phyloP scores from a whole-genome alignment of 2,329 filamentous ascomycete genomes.

The Lasiodiplodia sp. region DNA sequence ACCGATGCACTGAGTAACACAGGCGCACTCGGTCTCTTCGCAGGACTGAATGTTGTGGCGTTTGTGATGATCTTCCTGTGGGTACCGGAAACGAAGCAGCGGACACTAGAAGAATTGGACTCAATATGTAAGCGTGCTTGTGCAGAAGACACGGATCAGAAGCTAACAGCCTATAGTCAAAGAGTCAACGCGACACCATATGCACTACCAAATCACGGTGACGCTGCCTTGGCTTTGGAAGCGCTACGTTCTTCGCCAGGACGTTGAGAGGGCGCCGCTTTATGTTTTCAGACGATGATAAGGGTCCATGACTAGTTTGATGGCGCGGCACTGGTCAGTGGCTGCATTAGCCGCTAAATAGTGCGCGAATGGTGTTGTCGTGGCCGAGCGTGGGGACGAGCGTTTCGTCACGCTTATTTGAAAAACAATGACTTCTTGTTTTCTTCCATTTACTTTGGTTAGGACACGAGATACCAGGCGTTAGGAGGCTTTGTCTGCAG shows the following conservation, averaged over 20 bases:
- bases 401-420: not conserved
- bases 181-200: conserved; percentile 51
- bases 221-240: conserved; percentile 27
- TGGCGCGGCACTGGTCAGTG: conserved; percentile 8
- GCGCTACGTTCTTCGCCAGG: conserved; percentile 17
- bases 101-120: conserved; percentile 43
- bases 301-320: not conserved
- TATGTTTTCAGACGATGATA: conserved; percentile 26
- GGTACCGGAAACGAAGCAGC: conserved; percentile 43
- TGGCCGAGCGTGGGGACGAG: not conserved
- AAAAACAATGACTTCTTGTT: not conserved
- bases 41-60: conserved; percentile 42
- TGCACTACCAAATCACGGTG: conserved; percentile 44
- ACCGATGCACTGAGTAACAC: conserved; percentile 44
- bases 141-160: not conserved
- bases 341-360: conserved; percentile 3
- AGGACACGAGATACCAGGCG: conserved; percentile 3
- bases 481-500: not conserved
- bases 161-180: conserved; percentile 41
- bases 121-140: conserved; percentile 35
- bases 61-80: conserved; percentile 42
- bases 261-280: conserved; percentile 20
- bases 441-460: not conserved
- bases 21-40: conserved; percentile 51
- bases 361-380: not conserved